phyloP scores from a whole-genome alignment of 257 asterid species.

The Paraleonurus japonicus region DNA sequence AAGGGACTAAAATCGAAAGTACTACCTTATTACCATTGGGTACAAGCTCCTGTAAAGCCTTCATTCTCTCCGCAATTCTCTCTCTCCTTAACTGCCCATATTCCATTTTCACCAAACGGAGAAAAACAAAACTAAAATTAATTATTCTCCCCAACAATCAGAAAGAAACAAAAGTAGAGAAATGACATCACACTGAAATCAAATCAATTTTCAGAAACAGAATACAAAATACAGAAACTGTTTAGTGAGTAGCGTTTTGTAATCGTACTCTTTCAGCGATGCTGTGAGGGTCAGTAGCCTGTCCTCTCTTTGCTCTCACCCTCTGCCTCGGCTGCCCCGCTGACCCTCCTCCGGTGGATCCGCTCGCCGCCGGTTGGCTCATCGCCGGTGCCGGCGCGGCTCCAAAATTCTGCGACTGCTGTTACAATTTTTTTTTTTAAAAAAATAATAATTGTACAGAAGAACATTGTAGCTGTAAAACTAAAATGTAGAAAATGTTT shows the following conservation, averaged over 20 bases:
- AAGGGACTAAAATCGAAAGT: not conserved
- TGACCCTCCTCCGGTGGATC: slow-evolving; percentile 55
- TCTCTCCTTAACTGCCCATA: slow-evolving; percentile 85
- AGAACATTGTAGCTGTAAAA: not conserved
- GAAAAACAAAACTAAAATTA: slow-evolving; percentile 17
- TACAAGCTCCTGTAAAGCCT: slow-evolving; percentile 85
- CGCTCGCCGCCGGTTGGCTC: slow-evolving; percentile 54
- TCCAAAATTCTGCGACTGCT: slow-evolving; percentile 44
- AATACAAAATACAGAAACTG: slow-evolving; percentile 8
- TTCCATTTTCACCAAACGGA: slow-evolving; percentile 27
- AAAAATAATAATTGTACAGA: not conserved
- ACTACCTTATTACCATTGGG: slow-evolving; percentile 91
- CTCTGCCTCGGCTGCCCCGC: slow-evolving; percentile 73
- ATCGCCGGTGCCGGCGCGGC: slow-evolving; percentile 41
- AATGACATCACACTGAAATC: slow-evolving; percentile 5
- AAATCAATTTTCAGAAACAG: not conserved
- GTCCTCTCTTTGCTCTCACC: slow-evolving; percentile 96
- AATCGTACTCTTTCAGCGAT: slow-evolving; percentile 86
- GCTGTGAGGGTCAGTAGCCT: slow-evolving; percentile 99
- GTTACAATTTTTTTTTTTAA: not conserved
- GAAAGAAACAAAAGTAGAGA: slow-evolving; percentile 8
- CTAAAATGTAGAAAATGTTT: not conserved
- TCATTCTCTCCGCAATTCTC: slow-evolving; percentile 98
- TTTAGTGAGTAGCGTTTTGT: not conserved
- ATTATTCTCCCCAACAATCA: slow-evolving; percentile 29